Evolutionary conservation across 2,329 filamentous ascomycete genomes (phyloP), one percentile per base, ranked within the genome.

Genomic region (Calonectria honghensis): DNA sequence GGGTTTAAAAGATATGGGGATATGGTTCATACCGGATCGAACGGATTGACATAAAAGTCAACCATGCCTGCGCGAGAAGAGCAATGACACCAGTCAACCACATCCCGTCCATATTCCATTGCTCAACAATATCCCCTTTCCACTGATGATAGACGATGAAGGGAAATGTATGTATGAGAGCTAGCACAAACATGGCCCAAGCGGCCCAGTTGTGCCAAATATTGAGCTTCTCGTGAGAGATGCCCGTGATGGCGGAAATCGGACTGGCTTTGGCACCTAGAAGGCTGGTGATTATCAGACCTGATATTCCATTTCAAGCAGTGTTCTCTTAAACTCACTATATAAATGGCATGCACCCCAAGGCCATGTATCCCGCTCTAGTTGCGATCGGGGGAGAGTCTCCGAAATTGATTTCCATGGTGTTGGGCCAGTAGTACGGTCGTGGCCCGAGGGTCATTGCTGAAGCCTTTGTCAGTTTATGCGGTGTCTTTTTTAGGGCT

Each of bases 341-440:
- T 24, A 64, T 13, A 45, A 64, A 64, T 18, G 59, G 59, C 59
- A 64, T 64, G 24, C 59, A 64, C 2, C 11, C 59, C 59, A 64
- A 45, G 13, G 59, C 35, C 59, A 64, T 64, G 5, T 18, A 64
- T 11, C 59, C 59, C 18, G 59, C 24, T 11, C 59, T 16, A 6
- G 59, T 64, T 29, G 59, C 59, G 16, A 64, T 64, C 1, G 59
- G 59, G 2, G 59, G 59, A 11, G 59, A 64, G 59, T 41, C 9
- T 45, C 59, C 59, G 18, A 29, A 64, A 18, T 10, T 45, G 14
- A 64, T 45, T 31, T 64, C 59, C 24, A 1, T 45, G 7, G 59
- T 64, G 18, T 64, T 64, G 37, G 59, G 59, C 59, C 59, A 64
- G n/a, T 64, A 64, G 59, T 64, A 64, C 4, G 59, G 59, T 45